Percentiles rank a stretch among this genome's conserved stretches.
These are phyloP conservation scores for Wickerhamomyces ciferrii DNA, from an alignment of 805 yeast species.

Conservation along the genomic window DNA sequence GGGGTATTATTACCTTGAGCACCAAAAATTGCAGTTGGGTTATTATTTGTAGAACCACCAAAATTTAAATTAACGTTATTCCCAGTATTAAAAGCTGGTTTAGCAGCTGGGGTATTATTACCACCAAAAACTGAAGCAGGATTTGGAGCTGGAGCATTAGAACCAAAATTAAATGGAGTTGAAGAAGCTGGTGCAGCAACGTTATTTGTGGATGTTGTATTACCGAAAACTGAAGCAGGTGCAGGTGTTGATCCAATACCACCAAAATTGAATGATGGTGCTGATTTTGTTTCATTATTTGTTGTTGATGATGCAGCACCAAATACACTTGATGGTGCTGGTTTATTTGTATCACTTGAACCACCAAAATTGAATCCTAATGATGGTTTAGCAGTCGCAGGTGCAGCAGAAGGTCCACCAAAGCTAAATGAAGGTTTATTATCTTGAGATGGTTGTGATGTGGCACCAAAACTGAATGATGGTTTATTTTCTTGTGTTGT, in stretches of 20 bases:
- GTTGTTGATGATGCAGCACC: conserved; percentile 4
- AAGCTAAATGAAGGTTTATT: conserved; percentile 10
- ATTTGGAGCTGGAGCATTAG: conserved; percentile 11
- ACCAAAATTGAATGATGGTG: not conserved
- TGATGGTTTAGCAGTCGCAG: conserved; percentile 3
- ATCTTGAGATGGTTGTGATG: not conserved
- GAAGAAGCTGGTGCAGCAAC: conserved; percentile 2
- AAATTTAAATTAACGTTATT: not conserved
- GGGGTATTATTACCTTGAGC: not conserved
- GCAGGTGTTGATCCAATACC: not conserved
- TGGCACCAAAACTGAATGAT: conserved; percentile 4
- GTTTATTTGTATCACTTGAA: conserved; percentile 3
- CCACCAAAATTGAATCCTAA: conserved; percentile 14
- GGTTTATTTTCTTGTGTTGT: not conserved
- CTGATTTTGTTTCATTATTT: not conserved
- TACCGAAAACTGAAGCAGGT: not conserved
- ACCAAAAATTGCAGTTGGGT: conserved; percentile 1
- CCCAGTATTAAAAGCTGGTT: conserved; percentile 1
- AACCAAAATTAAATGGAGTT: conserved; percentile 15
- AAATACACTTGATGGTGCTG: conserved; percentile 7
- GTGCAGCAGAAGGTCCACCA: conserved; percentile 8
- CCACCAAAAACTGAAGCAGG: conserved; percentile 6
- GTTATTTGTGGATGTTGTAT: too few relatives aligned
- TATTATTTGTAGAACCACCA: not conserved
- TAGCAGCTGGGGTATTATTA: not conserved